phyloP scores from a whole-genome alignment of 1,139 yeast genomes.

The Meyerozyma carpophila region DNA sequence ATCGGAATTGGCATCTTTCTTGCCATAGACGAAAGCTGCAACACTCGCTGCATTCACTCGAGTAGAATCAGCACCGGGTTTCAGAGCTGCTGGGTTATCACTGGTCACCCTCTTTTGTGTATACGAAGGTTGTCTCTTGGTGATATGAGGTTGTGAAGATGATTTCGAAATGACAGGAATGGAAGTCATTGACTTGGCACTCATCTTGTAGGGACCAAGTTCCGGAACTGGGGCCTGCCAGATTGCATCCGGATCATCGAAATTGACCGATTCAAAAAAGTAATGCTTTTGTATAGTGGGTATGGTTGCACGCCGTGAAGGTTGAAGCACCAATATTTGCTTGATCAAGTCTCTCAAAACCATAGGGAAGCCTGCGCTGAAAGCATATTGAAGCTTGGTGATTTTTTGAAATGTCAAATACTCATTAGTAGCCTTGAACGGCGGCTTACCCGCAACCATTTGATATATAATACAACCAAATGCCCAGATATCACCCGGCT shows the following conservation, averaged over 20 bases:
- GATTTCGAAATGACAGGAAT: conserved; percentile 38
- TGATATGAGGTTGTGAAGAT: conserved; percentile 12
- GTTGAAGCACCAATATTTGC: conserved; percentile 41
- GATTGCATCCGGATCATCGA: conserved; percentile 56
- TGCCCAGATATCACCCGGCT: conserved; percentile 79
- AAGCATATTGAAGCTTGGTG: conserved; percentile 61
- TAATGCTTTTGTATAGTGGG: conserved; percentile 46
- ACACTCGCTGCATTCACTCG: conserved; percentile 35
- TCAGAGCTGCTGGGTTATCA: conserved; percentile 6
- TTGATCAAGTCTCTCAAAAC: conserved; percentile 38
- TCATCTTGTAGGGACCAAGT: conserved; percentile 59
- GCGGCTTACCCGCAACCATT: conserved; percentile 72
- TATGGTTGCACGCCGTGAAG: conserved; percentile 36
- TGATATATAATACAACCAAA: conserved; percentile 75
- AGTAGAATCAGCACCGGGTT: conserved; percentile 1
- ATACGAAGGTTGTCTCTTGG: conserved; percentile 3
- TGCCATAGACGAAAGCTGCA: conserved; percentile 40
- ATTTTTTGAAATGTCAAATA: conserved; percentile 67
- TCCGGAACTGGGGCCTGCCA: conserved; percentile 77
- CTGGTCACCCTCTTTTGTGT: conserved; percentile 13
- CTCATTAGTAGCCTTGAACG: conserved; percentile 75
- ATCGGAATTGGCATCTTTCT: conserved; percentile 16
- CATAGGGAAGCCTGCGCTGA: conserved; percentile 48
- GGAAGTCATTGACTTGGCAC: conserved; percentile 54
- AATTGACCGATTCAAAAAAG: conserved; percentile 65